Base-by-base conservation (phyloP, 345 rosid species). In the Linum lewisii region DNA sequence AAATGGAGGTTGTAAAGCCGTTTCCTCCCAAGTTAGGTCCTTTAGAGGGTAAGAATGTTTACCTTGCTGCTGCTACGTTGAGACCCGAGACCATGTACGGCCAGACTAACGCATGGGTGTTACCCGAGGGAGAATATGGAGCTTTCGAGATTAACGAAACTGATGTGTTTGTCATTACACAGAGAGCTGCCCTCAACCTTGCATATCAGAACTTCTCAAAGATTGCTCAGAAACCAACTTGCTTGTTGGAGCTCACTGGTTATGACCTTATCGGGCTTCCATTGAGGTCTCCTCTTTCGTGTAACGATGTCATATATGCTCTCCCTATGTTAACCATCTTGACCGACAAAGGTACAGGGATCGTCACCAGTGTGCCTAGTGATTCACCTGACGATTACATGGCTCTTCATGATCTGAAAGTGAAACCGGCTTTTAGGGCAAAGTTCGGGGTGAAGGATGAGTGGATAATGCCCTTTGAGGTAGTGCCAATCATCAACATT, bases 11-110 rank as follows among this genome's bases (percentile, higher is more conserved):
- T 10, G 63, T 76, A 56, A 49, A 67, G 22, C 96, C 98, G 5
- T 86, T 86, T 54, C 88, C 93, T 6, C 60, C 69, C 15, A 86
- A 92, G 67, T 65, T 88, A 56, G 81, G 69, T 19, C 75, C 77
- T 67, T 65, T 92, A 60, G 82, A 86, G 74, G 93, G 96, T 21
- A 88, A 70, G 74, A 84, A 66, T 44, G 87, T 88, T 59, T 92
- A 76, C 71, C 70, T 92, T 74, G 96, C 77, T 57, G 95, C 95
- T 51, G 96, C 90, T 63, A 88, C 98, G 9, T 53, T 88, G 85
- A 86, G 98, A 71, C 98, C 98, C 0, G 97, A 92, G 83, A 92
- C 96, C 37, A 83, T 92, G 98, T 92, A 84, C 29, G 98, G 96
- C 49, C 96, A 88, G 64, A 92, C 98, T 60, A 92, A 92, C 68